phyloP scores from a whole-genome alignment of 23 red algal genomes.

The Gracilaria caudata region DNA sequence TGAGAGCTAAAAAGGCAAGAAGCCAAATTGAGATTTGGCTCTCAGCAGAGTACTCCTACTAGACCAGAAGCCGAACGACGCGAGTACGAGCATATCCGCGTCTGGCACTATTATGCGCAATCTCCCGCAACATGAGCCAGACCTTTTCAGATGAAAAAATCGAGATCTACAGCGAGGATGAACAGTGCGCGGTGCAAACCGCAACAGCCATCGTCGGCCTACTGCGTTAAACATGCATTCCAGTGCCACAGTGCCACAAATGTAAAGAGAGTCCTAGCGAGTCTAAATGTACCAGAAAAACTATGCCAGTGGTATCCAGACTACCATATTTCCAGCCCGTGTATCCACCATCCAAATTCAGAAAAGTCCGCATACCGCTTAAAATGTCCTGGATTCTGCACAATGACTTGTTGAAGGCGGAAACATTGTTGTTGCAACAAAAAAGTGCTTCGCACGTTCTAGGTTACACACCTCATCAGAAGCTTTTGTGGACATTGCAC shows the following conservation, averaged over 20 bases:
- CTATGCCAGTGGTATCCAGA: background rate
- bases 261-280: too few relatives aligned
- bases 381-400: background rate
- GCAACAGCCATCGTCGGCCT: background rate
- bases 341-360: background rate
- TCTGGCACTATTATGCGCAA: background rate
- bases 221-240: background rate
- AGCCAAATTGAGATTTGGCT: constrained; percentile 6
- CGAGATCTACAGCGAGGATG: background rate
- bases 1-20: background rate
- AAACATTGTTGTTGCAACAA: background rate
- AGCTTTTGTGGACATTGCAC: background rate
- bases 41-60: background rate
- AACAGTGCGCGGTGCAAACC: background rate
- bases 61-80: background rate
- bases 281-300: too few relatives aligned
- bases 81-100: background rate
- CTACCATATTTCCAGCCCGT: background rate
- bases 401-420: background rate
- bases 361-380: background rate
- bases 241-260: too few relatives aligned
- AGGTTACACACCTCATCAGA: constrained; percentile 7
- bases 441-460: background rate
- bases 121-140: too few relatives aligned
- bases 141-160: too few relatives aligned